Percentiles rank a stretch among this genome's conserved stretches.
Conservation (phyloP, 352 stramenopile species). For the Globisporangium spiculum region DNA sequence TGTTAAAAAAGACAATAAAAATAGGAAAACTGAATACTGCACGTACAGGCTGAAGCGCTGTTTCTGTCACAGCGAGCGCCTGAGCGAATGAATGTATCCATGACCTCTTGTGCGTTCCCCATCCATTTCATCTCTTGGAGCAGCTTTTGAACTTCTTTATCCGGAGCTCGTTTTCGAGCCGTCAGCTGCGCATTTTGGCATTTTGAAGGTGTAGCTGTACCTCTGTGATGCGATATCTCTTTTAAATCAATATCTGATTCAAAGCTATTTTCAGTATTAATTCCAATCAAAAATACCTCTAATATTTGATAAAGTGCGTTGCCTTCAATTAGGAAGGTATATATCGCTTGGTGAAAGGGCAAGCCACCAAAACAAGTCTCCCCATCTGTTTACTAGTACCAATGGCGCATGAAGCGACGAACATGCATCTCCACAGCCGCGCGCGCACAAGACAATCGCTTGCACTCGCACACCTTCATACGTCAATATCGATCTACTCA, state of each 20-base stretch:
- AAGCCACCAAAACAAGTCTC: neutral
- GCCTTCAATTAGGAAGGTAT: neutral
- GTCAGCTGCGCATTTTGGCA: neutral
- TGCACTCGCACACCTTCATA: neutral
- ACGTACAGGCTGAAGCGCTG: neutral
- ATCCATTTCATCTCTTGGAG: neutral
- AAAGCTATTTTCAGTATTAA: neutral
- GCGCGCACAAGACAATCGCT: neutral
- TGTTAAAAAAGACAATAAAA: slow-evolving; percentile 1
- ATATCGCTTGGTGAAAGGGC: neutral
- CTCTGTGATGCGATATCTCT: neutral
- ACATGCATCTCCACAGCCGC: neutral
- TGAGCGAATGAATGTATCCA: neutral
- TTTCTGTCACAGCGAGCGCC: neutral
- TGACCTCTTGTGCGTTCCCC: neutral
- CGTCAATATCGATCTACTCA: neutral
- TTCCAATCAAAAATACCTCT: neutral
- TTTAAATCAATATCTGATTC: neutral
- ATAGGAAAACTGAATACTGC: neutral
- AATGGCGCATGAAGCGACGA: neutral
- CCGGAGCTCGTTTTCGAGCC: neutral
- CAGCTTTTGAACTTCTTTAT: neutral
- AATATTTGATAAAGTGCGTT: neutral
- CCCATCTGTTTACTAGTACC: neutral
- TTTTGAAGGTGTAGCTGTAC: neutral